A percentile compares a stretch with the other conserved stretches of the same genome.
phyloP scores from a whole-genome alignment of 805 yeast genomes.

The Starmerella geochares region DNA sequence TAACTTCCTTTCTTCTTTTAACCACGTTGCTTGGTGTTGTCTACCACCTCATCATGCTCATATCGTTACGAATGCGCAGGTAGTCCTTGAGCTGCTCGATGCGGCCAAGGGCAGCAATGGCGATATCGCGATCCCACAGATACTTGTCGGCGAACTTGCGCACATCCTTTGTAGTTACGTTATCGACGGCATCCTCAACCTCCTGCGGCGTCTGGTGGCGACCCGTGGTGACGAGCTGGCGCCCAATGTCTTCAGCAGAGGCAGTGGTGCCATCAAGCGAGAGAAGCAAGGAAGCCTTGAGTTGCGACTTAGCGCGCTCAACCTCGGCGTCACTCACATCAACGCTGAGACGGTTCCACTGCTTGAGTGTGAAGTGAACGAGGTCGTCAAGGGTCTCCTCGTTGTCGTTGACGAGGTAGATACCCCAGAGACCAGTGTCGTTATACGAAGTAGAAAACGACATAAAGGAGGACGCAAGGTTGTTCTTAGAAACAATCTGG shows the following conservation, averaged over 20 bases:
- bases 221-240: constrained; percentile 94
- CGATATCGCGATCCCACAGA: constrained; percentile 65
- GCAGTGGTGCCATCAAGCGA: constrained; percentile 93
- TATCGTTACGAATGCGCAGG: constrained; percentile 45
- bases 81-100: constrained; percentile 61
- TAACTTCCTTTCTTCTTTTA: constrained; percentile 2
- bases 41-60: constrained; percentile 36
- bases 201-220: constrained; percentile 61
- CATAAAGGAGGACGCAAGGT: constrained; percentile 86
- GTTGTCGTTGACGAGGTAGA: constrained; percentile 78
- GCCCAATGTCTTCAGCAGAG: constrained; percentile 93
- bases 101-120: constrained; percentile 86
- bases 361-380: constrained; percentile 64
- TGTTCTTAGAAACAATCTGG: constrained; percentile 47
- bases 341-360: constrained; percentile 76
- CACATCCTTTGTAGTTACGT: constrained; percentile 68
- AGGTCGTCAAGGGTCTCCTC: constrained; percentile 54
- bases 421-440: constrained; percentile 97
- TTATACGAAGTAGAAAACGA: constrained; percentile 94
- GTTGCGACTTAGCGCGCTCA: constrained; percentile 85
- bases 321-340: constrained; percentile 84
- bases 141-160: constrained; percentile 80
- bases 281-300: constrained; percentile 80
- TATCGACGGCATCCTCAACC: constrained; percentile 63
- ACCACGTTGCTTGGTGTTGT: not conserved